Percentiles rank a stretch among this genome's conserved stretches.
Evolutionary conservation across 345 rosid species (phyloP).

Genomic region (Clarkia xantiana): DNA sequence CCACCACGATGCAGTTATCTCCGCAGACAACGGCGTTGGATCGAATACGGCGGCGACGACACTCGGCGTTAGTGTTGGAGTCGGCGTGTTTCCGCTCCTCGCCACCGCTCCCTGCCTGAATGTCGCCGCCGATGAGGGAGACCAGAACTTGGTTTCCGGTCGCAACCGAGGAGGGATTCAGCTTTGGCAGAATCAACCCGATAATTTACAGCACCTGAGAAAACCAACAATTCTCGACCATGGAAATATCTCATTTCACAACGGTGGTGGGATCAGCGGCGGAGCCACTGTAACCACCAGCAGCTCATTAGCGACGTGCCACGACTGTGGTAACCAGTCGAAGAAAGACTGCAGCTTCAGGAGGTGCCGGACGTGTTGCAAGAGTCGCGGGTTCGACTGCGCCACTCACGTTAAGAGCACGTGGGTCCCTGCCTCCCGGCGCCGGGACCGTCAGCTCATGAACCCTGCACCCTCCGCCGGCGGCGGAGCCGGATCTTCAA

Average conservation of each 20-base stretch:
- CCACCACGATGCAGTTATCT: constrained; percentile 24
- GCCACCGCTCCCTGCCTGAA: constrained; percentile 43
- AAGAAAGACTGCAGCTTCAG: constrained; percentile 82
- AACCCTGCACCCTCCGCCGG: constrained; percentile 6
- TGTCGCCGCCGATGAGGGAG: constrained; percentile 9
- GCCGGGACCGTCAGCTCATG: constrained; percentile 82
- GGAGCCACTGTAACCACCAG: constrained; percentile 30
- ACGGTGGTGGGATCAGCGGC: constrained; percentile 17
- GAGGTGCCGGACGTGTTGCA: constrained; percentile 90
- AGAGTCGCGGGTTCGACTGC: constrained; percentile 86
- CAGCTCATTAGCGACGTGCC: constrained; percentile 44
- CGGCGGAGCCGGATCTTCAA: constrained; percentile 53
- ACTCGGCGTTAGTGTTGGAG: constrained; percentile 58
- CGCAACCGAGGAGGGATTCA: constrained; percentile 28
- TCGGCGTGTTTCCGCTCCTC: constrained; percentile 68
- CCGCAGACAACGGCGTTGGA: constrained; percentile 23
- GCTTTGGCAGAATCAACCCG: constrained; percentile 47
- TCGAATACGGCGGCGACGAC: constrained; percentile 33
- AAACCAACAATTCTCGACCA: constrained; percentile 25
- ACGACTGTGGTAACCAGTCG: constrained; percentile 97
- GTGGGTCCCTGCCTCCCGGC: constrained; percentile 86
- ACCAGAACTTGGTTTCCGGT: constrained; percentile 9
- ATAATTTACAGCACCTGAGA: constrained; percentile 21
- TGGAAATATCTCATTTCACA: constrained; percentile 14
- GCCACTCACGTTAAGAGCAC: constrained; percentile 94